These are phyloP conservation scores for Aureococcus anophagefferens DNA, from an alignment of 108 stramenopile species.

Conservation along the genomic window DNA sequence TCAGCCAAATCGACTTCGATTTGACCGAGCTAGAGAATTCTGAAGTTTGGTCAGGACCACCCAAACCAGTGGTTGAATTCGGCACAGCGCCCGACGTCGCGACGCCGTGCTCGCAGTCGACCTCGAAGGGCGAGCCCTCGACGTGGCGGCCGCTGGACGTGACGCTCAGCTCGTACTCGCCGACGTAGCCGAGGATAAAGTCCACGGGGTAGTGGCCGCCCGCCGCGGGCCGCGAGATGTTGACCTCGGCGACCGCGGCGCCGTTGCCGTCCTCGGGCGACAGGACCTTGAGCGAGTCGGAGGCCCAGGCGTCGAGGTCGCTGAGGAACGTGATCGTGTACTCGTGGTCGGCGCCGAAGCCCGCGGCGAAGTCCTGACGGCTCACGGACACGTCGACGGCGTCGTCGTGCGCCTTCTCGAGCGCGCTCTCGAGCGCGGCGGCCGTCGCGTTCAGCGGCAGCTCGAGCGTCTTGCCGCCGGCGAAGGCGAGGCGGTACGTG, in stretches of 20 bases:
- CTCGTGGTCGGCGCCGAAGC: constrained; percentile 20
- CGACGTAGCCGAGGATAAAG: constrained; percentile 53
- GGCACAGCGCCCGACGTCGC: constrained; percentile 32
- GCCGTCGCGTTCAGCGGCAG: constrained; percentile 24
- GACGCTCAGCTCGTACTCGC: constrained; percentile 46
- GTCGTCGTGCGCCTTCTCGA: constrained; percentile 29
- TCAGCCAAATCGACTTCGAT: too few relatives aligned
- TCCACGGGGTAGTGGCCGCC: constrained; percentile 54
- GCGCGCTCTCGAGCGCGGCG: constrained; percentile 40
- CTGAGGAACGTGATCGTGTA: constrained; percentile 55
- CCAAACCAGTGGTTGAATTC: too few relatives aligned
- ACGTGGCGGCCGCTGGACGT: constrained; percentile 37
- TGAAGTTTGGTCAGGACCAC: too few relatives aligned
- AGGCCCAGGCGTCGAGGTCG: constrained; percentile 43
- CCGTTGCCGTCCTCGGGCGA: constrained; percentile 24
- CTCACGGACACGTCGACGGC: constrained; percentile 22
- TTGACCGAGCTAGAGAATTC: too few relatives aligned
- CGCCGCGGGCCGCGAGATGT: constrained; percentile 12
- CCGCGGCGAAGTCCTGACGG: constrained; percentile 6
- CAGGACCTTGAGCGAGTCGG: constrained; percentile 36
- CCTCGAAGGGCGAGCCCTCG: constrained; percentile 44
- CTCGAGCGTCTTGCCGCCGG: constrained; percentile 20
- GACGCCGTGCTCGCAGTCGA: constrained; percentile 41
- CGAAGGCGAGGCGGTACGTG: constrained; percentile 32
- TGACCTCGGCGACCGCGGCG: constrained; percentile 14